phyloP scores from a whole-genome alignment of 306 rosid species.

The Gynostemma pentaphyllum region DNA sequence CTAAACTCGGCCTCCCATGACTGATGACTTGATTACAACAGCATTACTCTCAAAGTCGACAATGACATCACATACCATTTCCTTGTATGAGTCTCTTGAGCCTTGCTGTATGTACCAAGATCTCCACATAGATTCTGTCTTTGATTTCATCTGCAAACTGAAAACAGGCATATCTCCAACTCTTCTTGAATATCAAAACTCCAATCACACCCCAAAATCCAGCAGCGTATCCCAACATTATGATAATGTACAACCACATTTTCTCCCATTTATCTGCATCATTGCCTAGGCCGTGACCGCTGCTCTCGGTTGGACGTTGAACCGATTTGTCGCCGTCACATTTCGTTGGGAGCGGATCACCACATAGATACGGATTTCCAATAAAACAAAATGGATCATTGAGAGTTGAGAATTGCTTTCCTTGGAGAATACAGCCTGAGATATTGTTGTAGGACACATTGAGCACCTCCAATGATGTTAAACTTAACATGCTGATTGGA shows the following conservation, averaged over 20 bases:
- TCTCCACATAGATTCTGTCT: background rate
- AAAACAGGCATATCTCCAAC: constrained; percentile 13
- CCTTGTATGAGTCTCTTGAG: background rate
- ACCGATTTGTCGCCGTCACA: background rate
- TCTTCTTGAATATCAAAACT: background rate
- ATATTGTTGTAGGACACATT: constrained; percentile 8
- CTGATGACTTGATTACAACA: no score
- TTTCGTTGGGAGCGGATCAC: constrained; percentile 7
- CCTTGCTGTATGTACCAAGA: background rate
- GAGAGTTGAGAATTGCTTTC: constrained; percentile 7
- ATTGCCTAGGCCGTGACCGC: background rate
- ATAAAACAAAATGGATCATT: background rate
- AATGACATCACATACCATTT: no score
- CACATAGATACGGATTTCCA: background rate
- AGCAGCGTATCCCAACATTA: background rate
- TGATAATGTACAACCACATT: background rate
- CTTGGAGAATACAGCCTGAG: background rate
- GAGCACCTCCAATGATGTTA: background rate
- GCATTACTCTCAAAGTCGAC: no score
- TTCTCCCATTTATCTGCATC: constrained; percentile 1
- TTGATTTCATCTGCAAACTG: background rate
- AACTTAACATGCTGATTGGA: background rate
- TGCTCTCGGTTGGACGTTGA: background rate
- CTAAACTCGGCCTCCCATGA: no score
- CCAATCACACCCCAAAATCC: constrained; percentile 13